phyloP scores from a whole-genome alignment of 2,329 filamentous ascomycete genomes.

The Neonectria ditissima region DNA sequence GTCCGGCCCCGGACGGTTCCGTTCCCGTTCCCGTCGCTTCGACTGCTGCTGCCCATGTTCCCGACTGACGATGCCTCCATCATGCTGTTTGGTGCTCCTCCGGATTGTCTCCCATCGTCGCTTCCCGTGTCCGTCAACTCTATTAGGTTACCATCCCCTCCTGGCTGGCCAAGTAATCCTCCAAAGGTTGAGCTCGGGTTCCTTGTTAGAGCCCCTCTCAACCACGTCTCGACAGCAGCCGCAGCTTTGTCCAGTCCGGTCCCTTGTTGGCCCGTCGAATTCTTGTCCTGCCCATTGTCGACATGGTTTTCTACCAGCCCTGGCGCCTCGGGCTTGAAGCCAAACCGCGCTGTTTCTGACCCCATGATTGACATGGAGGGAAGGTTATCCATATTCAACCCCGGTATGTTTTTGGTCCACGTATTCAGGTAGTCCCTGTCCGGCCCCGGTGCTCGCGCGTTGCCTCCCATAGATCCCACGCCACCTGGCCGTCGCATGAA shows the following conservation, averaged over 20 bases:
- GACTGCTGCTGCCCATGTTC: conserved; percentile 48
- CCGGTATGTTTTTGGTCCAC: conserved; percentile 85
- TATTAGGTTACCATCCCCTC: conserved; percentile 71
- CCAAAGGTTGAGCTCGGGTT: conserved; percentile 64
- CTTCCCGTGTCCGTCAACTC: conserved; percentile 74
- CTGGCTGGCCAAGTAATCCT: conserved; percentile 53
- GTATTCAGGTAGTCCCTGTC: conserved; percentile 86
- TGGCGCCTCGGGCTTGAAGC: conserved; percentile 58
- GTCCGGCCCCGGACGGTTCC: conserved; percentile 54
- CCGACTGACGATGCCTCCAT: conserved; percentile 49
- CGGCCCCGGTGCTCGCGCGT: conserved; percentile 80
- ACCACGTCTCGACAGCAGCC: conserved; percentile 89
- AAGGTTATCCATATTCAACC: conserved; percentile 76
- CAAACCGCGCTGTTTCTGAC: conserved; percentile 69
- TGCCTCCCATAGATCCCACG: conserved; percentile 82
- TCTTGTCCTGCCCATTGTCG: conserved; percentile 59
- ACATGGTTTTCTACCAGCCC: conserved; percentile 65
- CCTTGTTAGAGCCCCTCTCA: conserved; percentile 82
- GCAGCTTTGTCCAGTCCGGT: conserved; percentile 83
- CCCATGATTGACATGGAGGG: conserved; percentile 76
- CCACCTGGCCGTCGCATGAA: conserved; percentile 88
- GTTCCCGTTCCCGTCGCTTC: conserved; percentile 54
- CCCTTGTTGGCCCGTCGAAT: conserved; percentile 59
- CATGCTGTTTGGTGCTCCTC: conserved; percentile 43
- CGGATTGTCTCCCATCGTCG: conserved; percentile 60